Conservation (phyloP, 23 red algal genomes). For the Chondrus crispus region DNA sequence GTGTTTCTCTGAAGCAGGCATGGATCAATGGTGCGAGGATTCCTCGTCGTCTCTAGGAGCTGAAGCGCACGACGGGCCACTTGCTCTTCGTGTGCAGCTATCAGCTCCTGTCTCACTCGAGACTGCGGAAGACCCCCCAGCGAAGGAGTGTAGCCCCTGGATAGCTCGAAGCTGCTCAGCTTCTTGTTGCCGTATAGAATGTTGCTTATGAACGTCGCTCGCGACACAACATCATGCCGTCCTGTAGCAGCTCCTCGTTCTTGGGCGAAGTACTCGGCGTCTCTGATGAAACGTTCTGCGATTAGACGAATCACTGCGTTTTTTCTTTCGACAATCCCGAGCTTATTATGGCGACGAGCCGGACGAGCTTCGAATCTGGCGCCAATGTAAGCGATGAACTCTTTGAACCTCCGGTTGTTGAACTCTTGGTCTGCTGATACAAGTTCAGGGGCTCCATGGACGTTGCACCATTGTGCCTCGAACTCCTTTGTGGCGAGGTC, state of each 20-base stretch:
- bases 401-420: neutral
- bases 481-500: neutral
- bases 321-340: slow-evolving; percentile 8
- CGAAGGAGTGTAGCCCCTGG: neutral
- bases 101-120: neutral
- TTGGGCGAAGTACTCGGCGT: neutral
- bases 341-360: slow-evolving; percentile 5
- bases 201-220: slow-evolving; percentile 9
- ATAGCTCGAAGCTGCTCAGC: slow-evolving; percentile 20
- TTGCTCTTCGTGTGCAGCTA: neutral
- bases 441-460: neutral
- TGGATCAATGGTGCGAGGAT: neutral
- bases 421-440: slow-evolving; percentile 20
- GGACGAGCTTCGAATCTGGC: slow-evolving; percentile 8
- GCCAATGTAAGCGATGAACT: neutral
- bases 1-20: neutral
- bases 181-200: neutral
- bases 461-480: neutral
- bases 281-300: neutral
- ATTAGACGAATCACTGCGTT: neutral
- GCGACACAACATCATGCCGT: neutral
- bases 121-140: neutral
- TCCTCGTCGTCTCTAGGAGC: neutral
- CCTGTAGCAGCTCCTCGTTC: neutral
- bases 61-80: neutral